A percentile compares a stretch with the other conserved stretches of the same genome.
Evolutionary conservation across 768 basidiomycete species (phyloP).

Genomic region (Auriscalpium orientale): DNA sequence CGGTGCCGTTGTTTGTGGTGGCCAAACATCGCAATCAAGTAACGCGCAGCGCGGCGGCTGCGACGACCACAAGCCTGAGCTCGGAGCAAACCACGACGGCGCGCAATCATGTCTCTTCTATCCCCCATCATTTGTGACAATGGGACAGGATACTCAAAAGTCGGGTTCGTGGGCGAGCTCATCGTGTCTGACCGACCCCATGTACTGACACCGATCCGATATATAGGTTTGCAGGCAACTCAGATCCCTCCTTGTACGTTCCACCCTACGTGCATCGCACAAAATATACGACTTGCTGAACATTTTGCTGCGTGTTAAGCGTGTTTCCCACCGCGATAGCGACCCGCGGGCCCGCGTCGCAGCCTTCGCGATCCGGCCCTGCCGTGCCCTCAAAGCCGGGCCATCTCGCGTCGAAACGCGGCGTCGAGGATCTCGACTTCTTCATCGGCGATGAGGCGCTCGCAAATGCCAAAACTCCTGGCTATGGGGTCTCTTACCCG

Average conservation of each 20-base stretch:
- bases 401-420: slow-evolving; percentile 91
- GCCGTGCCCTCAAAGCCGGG: slow-evolving; percentile 80
- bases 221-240: slow-evolving; percentile 91
- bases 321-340: slow-evolving; percentile 99
- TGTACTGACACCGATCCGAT: neutral
- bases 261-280: slow-evolving; percentile 2
- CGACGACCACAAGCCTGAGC: neutral
- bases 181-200: neutral
- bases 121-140: slow-evolving; percentile 98
- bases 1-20: no score
- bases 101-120: slow-evolving; percentile 62
- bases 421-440: slow-evolving; percentile 98
- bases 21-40: slow-evolving; percentile 7
- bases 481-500: slow-evolving; percentile 92
- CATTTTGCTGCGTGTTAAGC: slow-evolving; percentile 29
- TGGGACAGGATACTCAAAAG: slow-evolving; percentile 95
- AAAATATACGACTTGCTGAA: slow-evolving; percentile 1
- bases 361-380: slow-evolving; percentile 54
- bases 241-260: slow-evolving; percentile 86
- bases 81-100: neutral
- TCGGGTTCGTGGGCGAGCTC: slow-evolving; percentile 59
- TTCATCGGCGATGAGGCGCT: slow-evolving; percentile 98
- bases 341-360: slow-evolving; percentile 65
- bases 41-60: neutral
- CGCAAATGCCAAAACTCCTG: slow-evolving; percentile 89